Evolutionary conservation across 179 eudicot genomes (phyloP).

Genomic region (Patellifolia procumbens): DNA sequence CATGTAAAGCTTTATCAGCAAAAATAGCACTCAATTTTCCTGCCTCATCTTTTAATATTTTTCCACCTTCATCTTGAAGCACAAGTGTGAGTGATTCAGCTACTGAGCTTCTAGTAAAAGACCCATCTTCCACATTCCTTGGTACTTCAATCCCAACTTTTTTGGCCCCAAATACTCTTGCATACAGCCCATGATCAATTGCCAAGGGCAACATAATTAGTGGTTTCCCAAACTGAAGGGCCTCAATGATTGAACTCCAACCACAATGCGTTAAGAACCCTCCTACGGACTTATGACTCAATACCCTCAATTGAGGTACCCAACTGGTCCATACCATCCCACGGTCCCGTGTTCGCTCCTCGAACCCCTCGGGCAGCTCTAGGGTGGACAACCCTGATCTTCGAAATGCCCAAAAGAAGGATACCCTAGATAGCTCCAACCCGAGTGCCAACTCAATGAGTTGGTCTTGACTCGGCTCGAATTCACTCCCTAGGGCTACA

Average conservation of each 20-base stretch:
- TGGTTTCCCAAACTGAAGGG: constrained; percentile 34
- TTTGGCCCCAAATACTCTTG: constrained; percentile 39
- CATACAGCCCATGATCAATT: constrained; percentile 35
- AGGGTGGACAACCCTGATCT: constrained; percentile 8
- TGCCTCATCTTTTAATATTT: constrained; percentile 34
- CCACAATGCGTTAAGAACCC: constrained; percentile 57
- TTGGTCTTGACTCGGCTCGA: constrained; percentile 38
- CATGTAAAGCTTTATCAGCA: constrained; percentile 31
- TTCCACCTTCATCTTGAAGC: constrained; percentile 39
- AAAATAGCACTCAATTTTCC: constrained; percentile 32
- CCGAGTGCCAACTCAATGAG: constrained; percentile 50
- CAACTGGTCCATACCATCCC: constrained; percentile 45
- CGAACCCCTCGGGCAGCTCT: constrained; percentile 43
- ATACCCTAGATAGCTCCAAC: constrained; percentile 49
- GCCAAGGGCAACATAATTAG: constrained; percentile 32
- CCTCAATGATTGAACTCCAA: constrained; percentile 44
- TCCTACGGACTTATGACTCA: constrained; percentile 50
- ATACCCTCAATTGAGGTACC: constrained; percentile 52
- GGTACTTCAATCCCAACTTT: constrained; percentile 40
- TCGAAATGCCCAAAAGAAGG: no score
- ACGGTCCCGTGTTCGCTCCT: constrained; percentile 33
- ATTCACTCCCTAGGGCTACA: constrained; percentile 53
- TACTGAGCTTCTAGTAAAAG: constrained; percentile 38
- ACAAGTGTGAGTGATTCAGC: constrained; percentile 36
- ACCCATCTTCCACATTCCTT: constrained; percentile 42